Base-by-base conservation (phyloP, 2,329 filamentous ascomycete genomes). In the Hypoxylon sp. region DNA sequence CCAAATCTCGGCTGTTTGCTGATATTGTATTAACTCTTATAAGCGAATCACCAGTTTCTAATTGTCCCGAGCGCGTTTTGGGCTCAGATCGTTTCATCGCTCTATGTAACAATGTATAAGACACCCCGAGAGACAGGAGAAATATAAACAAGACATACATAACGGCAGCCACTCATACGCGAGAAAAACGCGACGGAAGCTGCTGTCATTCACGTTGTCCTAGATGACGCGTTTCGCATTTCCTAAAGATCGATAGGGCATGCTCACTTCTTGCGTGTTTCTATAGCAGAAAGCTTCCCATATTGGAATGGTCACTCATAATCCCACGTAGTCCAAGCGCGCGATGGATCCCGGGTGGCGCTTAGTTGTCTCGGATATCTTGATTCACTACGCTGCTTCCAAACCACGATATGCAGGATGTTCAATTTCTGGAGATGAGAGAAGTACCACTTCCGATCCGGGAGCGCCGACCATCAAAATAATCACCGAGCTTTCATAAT, bases 51-150 rank as follows among this genome's bases (percentile, higher is more conserved):
- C 40, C 48, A 49, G 17, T 25, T 22, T 56, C 7, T 25, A 33
- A 57, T 35, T 33, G 22, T 49, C 22, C 48, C 8, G 42, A 30
- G 22, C 54, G 13, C 54, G n/a, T 49, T 56, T 17, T 49, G 17
- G 27, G 30, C 17, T 13, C 14, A 22, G 31, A 35, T 54, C 48
- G 54, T 66, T 63, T 66, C 48, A 53, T 63, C 60, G 17, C 27
- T 30, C 40, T 35, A 55, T 55, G 30, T 44, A 51, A 50, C 48
- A 42, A 33, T 8, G 7, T 35, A 44, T 56, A 51, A 67, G 64
- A 67, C 59, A 67, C 42, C 7, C 53, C 58, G 22, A 54, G 44
- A 58, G 31, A 58, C 58, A 58, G 40, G 44, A 62, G 20, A 40
- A 33, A 60, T 48, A 60, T 48, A 7, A 53, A 46, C 27, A 17